Base-by-base conservation (phyloP, 208 protist genomes). In the Spongospora subterranea region DNA sequence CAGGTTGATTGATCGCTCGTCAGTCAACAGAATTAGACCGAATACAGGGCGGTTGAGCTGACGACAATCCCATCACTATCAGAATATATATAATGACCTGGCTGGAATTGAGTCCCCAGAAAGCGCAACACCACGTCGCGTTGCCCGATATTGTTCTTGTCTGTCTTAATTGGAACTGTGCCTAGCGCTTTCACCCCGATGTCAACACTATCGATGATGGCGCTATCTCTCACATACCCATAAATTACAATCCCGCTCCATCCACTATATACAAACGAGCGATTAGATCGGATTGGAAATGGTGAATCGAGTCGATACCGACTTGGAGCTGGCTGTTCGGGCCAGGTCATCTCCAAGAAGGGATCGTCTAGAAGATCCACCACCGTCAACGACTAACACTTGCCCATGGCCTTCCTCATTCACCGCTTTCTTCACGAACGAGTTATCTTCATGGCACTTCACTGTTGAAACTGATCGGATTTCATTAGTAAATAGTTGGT, bases 171-270 rank as follows among this genome's bases (percentile, higher is more conserved):
- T 65, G 54, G 54, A 17, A 65, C 54, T 65, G 54, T 65, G 54
- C 54, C 54, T 32, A 65, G 54, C 54, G 54, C 54, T 65, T 65
- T 65, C 54, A 65, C 54, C 20, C 54, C 54, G 54, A 65, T 65
- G 54, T 65, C 54, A 29, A 65, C 29, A 29, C 54, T 29, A 32
- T 65, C 20, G 54, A 65, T 65, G 54, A 65, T 65, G 54, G 17
- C 54, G 54, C 20, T 32, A 65, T 65, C 54, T 17, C 54, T 17
- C 17, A 65, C 20, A 65, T 65, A 65, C 17, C 54, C 54, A 29
- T 65, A 32, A 29, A 65, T 65, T 17, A 65, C 54, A 29, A 65
- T 65, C 20, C 54, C 54, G 17, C 20, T 29, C 54, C 54, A 65
- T 32, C 54, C 54, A 29, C 54, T 65, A 65, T 65, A 17, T 32